Evolutionary conservation across 2,329 filamentous ascomycete genomes (phyloP).

Genomic region (Cytospora piceicola): DNA sequence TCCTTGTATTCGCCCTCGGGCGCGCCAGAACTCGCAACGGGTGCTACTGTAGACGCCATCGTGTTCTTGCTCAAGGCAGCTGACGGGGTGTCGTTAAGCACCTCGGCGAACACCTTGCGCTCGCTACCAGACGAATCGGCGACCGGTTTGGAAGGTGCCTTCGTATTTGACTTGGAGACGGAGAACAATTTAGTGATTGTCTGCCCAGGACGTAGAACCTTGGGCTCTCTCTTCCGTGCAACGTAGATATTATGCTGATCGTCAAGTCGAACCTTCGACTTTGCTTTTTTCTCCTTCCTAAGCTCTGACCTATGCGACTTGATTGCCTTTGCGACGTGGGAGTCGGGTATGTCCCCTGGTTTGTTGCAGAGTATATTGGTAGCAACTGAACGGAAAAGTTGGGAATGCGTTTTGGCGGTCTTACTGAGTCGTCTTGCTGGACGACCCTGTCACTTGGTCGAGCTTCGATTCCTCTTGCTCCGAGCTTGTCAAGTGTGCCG

Average conservation of each 20-base stretch:
- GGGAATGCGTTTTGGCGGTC: constrained; percentile 71
- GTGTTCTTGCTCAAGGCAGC: constrained; percentile 14
- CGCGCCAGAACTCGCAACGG: constrained; percentile 39
- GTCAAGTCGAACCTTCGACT: constrained; percentile 27
- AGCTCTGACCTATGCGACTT: constrained; percentile 32
- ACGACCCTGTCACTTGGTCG: constrained; percentile 12
- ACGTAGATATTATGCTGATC: constrained; percentile 24
- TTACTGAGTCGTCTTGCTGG: constrained; percentile 33
- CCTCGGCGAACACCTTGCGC: constrained; percentile 32
- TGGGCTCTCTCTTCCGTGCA: constrained; percentile 22
- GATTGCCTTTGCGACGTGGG: constrained; percentile 22
- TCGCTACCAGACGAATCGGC: constrained; percentile 8
- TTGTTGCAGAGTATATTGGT: constrained; percentile 47
- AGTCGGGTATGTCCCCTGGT: constrained; percentile 29
- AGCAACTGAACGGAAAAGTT: constrained; percentile 66
- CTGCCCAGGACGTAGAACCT: constrained; percentile 31
- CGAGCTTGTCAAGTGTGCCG: neutral
- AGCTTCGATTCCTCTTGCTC: neutral
- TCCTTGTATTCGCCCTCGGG: constrained; percentile 64
- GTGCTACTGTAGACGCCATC: constrained; percentile 49
- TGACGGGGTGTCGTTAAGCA: constrained; percentile 30
- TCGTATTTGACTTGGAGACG: constrained; percentile 14
- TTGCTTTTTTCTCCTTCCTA: constrained; percentile 36
- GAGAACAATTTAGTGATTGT: constrained; percentile 28
- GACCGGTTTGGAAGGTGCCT: constrained; percentile 10